Evolutionary conservation across 2,329 filamentous ascomycete species (phyloP), one percentile per base, ranked within the genome.

Genomic region (Rhytidhysteron rufulum): DNA sequence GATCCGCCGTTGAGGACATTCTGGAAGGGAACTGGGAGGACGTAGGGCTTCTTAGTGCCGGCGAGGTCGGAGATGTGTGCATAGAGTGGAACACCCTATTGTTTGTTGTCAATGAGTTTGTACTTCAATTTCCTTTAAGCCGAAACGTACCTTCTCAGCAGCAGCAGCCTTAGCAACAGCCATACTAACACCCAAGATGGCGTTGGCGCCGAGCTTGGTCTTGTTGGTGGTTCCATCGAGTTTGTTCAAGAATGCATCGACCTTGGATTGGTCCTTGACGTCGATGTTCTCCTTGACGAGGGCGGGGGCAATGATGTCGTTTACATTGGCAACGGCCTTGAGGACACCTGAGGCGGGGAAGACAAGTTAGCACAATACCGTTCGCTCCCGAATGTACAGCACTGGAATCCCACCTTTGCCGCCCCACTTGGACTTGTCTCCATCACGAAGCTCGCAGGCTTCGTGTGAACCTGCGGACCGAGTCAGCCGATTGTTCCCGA

Each of bases 1-100:
- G 91, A 97, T 57, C 93, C 85, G 53, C 77, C 77, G 62, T 80
- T 80, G 39, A 80, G 67, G 37, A 79, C 75, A 60, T 79, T 79
- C 68, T 74, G 71, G 62, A 75, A 80, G 20, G 77, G 77, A 32
- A 79, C 75, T 30, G 76, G 77, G 33, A 80, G 65, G 31, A 79
- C 67, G 56, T 75, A 78, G 49, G 70, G 69, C 64, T 73, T 72
- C 63, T 71, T 72, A 54, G 71, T 71, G 48, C 72, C 71, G 24
- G 72, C 68, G 50, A 77, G 68, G 52, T 72, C 70, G 47, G 72
- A 74, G 56, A 80, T 73, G 66, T 78, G 75, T 41, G 74, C 73
- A 61, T 80, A 80, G 42, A 80, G 70, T 37, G 76, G 75, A 18
- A 79, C 68, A 49, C 69, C 69, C 66, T 61, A 30, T 20, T n/a